Conservation (phyloP, 139 green algal genomes). For the Tetratostichococcus sp. region DNA sequence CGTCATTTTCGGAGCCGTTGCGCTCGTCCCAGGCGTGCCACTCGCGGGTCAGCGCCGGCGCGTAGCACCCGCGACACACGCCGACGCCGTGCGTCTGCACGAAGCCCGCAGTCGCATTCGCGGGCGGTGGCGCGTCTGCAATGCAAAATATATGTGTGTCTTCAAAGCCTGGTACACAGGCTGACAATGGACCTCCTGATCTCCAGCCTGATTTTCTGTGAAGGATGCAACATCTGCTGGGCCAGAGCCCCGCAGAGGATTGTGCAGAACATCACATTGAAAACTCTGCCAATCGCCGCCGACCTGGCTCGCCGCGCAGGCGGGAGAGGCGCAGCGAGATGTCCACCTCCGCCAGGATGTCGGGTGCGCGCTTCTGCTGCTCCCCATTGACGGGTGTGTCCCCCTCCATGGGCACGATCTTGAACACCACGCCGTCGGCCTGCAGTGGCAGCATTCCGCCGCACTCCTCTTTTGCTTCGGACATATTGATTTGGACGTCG, state of each 20-base stretch:
- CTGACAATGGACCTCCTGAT: too few relatives aligned
- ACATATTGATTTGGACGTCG: too few relatives aligned
- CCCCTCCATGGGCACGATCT: conserved; percentile 92
- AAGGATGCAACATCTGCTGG: too few relatives aligned
- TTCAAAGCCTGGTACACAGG: too few relatives aligned
- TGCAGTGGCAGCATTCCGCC: not conserved
- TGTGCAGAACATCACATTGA: too few relatives aligned
- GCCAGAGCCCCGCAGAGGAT: too few relatives aligned
- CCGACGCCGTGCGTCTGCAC: conserved; percentile 63
- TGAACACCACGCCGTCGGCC: conserved; percentile 35
- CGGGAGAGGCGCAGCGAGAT: conserved; percentile 62
- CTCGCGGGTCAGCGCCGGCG: conserved; percentile 30
- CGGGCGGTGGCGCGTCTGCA: not conserved
- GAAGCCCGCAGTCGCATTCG: conserved; percentile 65
- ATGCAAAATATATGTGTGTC: too few relatives aligned
- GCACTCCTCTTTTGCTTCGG: not conserved
- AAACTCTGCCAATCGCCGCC: not conserved
- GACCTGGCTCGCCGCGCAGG: conserved; percentile 32
- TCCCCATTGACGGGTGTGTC: conserved; percentile 69
- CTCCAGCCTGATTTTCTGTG: too few relatives aligned
- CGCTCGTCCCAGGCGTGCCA: conserved; percentile 64
- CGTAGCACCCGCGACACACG: conserved; percentile 59
- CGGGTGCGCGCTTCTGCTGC: conserved; percentile 59
- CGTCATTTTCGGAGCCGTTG: conserved; percentile 75
- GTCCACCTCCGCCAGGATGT: conserved; percentile 75